A percentile compares a stretch with the other conserved stretches of the same genome.
These are phyloP conservation scores for Apiotrichum siamense DNA, from an alignment of 1,284 basidiomycete species.

Conservation along the genomic window DNA sequence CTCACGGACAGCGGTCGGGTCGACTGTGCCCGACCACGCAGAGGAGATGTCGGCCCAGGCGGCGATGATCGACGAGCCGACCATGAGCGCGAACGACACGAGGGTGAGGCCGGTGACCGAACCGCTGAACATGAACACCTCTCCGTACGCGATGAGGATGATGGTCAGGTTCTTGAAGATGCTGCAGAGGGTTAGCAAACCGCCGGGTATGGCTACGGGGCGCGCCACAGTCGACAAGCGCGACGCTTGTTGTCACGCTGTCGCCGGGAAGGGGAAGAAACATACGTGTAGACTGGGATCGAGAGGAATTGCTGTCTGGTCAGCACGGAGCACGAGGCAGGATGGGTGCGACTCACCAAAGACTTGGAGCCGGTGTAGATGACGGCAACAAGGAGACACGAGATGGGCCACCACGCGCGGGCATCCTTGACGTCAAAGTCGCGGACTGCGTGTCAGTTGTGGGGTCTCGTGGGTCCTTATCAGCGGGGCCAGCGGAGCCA, in stretches of 20 bases:
- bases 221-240: background rate
- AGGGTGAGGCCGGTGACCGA: constrained; percentile 81
- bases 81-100: constrained; percentile 89
- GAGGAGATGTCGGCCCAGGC: constrained; percentile 81
- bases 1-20: constrained; percentile 40
- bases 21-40: constrained; percentile 72
- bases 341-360: constrained; percentile 54
- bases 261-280: background rate
- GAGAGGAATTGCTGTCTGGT: constrained; percentile 72
- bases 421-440: constrained; percentile 79
- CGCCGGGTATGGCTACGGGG: background rate
- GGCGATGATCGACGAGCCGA: constrained; percentile 89
- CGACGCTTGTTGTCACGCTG: background rate
- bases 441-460: constrained; percentile 53
- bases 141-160: constrained; percentile 96
- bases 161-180: constrained; percentile 99
- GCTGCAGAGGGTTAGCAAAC: constrained; percentile 13
- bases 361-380: constrained; percentile 99
- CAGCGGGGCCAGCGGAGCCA: too few species aligned
- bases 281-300: constrained; percentile 79
- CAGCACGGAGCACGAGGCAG: background rate
- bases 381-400: constrained; percentile 81
- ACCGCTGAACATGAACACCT: constrained; percentile 95
- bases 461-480: too few species aligned
- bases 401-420: constrained; percentile 91